These are phyloP conservation scores for Phytophthora ohioensis DNA, from an alignment of 352 stramenopile genomes.

Conservation along the genomic window DNA sequence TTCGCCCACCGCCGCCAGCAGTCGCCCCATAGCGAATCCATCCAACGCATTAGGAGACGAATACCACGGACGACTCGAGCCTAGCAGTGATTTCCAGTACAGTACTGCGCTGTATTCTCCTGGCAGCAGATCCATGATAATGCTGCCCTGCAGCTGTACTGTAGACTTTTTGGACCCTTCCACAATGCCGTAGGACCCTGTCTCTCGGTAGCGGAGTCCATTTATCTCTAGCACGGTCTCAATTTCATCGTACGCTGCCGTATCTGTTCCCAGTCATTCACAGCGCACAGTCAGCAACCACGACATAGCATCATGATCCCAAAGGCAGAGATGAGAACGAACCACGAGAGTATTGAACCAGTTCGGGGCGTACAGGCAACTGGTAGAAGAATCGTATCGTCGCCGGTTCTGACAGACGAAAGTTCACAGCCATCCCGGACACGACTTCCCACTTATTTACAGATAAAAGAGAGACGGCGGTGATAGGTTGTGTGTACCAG, in stretches of 20 bases:
- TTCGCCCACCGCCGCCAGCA: slow-evolving; percentile 65
- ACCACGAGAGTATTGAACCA: slow-evolving; percentile 64
- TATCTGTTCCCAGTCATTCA: slow-evolving; percentile 49
- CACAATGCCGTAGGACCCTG: slow-evolving; percentile 67
- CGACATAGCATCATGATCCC: slow-evolving; percentile 3
- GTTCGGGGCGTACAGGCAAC: slow-evolving; percentile 65
- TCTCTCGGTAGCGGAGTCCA: slow-evolving; percentile 73
- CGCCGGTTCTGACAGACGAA: slow-evolving; percentile 56
- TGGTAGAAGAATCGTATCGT: slow-evolving; percentile 81
- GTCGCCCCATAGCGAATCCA: slow-evolving; percentile 75
- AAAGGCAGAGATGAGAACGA: slow-evolving; percentile 19
- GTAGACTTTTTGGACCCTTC: slow-evolving; percentile 63
- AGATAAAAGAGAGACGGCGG: slow-evolving; percentile 44
- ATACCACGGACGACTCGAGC: slow-evolving; percentile 71
- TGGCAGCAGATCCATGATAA: slow-evolving; percentile 69
- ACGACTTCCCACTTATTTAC: slow-evolving; percentile 66
- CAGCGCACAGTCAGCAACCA: slow-evolving; percentile 16
- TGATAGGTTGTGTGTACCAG: slow-evolving; percentile 73
- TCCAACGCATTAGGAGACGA: slow-evolving; percentile 65
- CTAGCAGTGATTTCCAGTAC: slow-evolving; percentile 61
- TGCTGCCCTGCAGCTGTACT: slow-evolving; percentile 63
- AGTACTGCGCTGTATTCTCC: slow-evolving; percentile 71
- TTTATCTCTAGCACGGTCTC: slow-evolving; percentile 72
- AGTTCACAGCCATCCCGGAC: slow-evolving; percentile 59
- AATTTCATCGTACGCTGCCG: slow-evolving; percentile 63